phyloP scores from a whole-genome alignment of 169 alveolate genomes.

The Amoebophrya sp. region DNA sequence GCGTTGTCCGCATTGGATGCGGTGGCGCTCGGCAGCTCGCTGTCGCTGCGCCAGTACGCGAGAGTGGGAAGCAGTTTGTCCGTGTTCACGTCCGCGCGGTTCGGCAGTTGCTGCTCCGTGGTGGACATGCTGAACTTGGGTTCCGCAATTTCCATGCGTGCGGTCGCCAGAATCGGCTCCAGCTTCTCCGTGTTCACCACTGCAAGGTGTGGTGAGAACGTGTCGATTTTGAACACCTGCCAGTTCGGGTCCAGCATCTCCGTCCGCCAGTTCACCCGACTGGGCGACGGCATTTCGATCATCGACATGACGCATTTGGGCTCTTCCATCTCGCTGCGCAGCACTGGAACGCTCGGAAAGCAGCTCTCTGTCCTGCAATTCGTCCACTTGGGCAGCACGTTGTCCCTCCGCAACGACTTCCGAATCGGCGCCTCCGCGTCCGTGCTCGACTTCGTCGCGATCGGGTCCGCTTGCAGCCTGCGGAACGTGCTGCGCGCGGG shows the following conservation, averaged over 20 bases:
- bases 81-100: neutral
- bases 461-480: neutral
- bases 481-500: neutral
- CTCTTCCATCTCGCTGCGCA: neutral
- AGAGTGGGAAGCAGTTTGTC: neutral
- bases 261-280: neutral
- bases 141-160: neutral
- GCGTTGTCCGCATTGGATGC: neutral
- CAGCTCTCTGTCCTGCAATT: neutral
- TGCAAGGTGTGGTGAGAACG: neutral
- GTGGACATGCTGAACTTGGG: neutral
- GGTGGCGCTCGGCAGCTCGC: slow-evolving; percentile 24
- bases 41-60: neutral
- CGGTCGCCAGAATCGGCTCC: slow-evolving; percentile 2
- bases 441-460: neutral
- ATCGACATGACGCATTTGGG: neutral
- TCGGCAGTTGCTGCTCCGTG: slow-evolving; percentile 5
- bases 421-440: neutral
- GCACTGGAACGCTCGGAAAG: neutral
- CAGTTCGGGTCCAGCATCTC: neutral
- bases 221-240: neutral
- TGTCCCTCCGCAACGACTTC: neutral
- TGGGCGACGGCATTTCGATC: neutral
- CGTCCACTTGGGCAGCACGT: neutral
- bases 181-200: neutral